Conservation (phyloP, 768 basidiomycete species). For the Phaffia australis region DNA sequence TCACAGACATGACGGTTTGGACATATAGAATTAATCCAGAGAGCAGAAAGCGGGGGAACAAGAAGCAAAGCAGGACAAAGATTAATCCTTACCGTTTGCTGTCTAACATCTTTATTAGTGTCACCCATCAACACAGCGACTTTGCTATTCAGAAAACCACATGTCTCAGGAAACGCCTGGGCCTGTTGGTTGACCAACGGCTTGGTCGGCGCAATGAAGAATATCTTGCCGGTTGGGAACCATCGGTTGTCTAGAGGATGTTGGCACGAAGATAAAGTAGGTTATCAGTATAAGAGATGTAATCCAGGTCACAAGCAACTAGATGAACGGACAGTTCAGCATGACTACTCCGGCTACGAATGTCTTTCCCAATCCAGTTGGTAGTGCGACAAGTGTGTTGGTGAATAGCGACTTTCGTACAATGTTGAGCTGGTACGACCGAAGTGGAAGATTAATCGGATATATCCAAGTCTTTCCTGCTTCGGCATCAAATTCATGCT, state of each 20-base stretch:
- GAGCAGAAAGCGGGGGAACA: not conserved
- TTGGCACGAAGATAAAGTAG: not conserved
- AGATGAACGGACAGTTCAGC: conserved; percentile 64
- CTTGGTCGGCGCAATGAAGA: conserved; percentile 93
- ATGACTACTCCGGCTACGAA: conserved; percentile 95
- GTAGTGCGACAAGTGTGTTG: conserved; percentile 85
- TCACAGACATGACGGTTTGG: too few species aligned
- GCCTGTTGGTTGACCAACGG: conserved; percentile 94
- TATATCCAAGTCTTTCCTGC: conserved; percentile 80
- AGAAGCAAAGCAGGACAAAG: not conserved
- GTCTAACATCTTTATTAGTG: not conserved
- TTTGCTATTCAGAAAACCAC: conserved; percentile 56
- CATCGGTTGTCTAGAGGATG: conserved; percentile 33
- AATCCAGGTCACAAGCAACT: not conserved
- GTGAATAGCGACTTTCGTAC: conserved; percentile 73
- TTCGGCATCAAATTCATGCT: conserved; percentile 61
- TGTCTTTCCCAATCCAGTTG: conserved; percentile 94
- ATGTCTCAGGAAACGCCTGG: conserved; percentile 79
- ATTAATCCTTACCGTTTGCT: not conserved
- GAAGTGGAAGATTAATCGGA: conserved; percentile 73
- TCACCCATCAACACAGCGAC: conserved; percentile 17
- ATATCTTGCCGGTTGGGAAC: conserved; percentile 46
- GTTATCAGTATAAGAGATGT: not conserved
- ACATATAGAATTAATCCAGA: not conserved
- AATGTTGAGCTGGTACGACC: conserved; percentile 92